phyloP scores from a whole-genome alignment of 148 eudicot species.

The Arbutus unedo region DNA sequence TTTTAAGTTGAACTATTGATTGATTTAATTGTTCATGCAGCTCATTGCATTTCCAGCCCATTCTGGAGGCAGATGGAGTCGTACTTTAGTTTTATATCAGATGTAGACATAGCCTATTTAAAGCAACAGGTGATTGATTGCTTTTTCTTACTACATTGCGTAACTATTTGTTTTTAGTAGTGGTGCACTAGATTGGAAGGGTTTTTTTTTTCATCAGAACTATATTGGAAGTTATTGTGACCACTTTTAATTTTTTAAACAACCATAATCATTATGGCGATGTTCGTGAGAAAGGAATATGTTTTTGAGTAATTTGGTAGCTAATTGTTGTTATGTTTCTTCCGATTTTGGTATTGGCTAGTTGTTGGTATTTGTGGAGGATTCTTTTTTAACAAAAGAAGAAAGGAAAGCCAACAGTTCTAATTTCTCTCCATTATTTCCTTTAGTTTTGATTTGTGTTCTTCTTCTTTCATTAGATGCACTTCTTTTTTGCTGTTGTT shows the following conservation, averaged over 20 bases:
- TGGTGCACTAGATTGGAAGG: not conserved
- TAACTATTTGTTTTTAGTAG: not conserved
- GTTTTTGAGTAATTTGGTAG: not conserved
- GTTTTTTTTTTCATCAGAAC: too few relatives aligned
- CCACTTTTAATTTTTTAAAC: not conserved
- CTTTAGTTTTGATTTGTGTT: not conserved
- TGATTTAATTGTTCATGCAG: conserved; percentile 33
- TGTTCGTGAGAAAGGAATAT: not conserved
- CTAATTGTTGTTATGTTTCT: not conserved
- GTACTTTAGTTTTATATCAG: conserved; percentile 51
- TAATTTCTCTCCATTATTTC: not conserved
- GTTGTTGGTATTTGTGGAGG: not conserved
- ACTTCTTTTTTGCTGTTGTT: not conserved
- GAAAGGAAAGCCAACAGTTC: not conserved
- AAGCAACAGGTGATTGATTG: conserved; percentile 49
- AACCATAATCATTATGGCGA: not conserved
- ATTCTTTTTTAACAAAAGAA: not conserved
- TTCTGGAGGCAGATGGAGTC: conserved; percentile 74
- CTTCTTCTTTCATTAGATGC: not conserved
- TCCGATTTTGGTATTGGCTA: not conserved
- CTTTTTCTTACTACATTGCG: conserved; percentile 7
- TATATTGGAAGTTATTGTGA: conserved; percentile 7
- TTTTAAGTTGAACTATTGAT: not conserved
- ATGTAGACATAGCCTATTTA: conserved; percentile 43
- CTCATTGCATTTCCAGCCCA: conserved; percentile 41